These are phyloP conservation scores for Kickxella alabastrina DNA, from an alignment of 192 early-diverging fungal species.

Conservation along the genomic window DNA sequence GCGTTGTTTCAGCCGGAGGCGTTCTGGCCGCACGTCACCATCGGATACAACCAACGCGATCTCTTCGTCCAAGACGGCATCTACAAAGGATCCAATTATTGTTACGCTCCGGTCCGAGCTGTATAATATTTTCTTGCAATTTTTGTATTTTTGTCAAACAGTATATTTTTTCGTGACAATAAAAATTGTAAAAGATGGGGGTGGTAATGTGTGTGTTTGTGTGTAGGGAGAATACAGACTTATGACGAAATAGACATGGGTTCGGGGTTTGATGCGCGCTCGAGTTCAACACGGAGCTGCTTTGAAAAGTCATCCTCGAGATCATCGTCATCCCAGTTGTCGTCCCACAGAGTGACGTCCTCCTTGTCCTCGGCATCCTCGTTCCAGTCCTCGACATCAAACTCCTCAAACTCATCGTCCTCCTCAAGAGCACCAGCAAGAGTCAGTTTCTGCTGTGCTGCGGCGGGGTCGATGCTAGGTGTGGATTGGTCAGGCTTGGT, in stretches of 20 bases:
- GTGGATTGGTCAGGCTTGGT: conserved; percentile 11
- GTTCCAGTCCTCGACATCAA: conserved; percentile 82
- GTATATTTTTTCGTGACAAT: background rate
- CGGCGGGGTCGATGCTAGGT: background rate
- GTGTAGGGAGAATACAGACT: too few relatives aligned
- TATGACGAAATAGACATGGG: conserved; percentile 21
- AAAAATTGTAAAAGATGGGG: background rate
- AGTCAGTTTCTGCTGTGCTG: conserved; percentile 36
- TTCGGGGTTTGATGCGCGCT: conserved; percentile 29
- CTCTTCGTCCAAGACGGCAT: conserved; percentile 64
- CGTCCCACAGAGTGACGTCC: conserved; percentile 66
- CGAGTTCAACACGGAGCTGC: conserved; percentile 61
- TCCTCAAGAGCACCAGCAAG: conserved; percentile 73
- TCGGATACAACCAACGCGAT: conserved; percentile 63
- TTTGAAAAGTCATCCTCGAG: conserved; percentile 89
- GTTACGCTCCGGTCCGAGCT: conserved; percentile 53
- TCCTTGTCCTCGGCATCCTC: conserved; percentile 74
- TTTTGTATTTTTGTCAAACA: background rate
- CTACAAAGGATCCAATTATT: conserved; percentile 67
- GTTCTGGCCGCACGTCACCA: conserved; percentile 66
- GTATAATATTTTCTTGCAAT: background rate
- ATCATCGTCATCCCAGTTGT: conserved; percentile 92
- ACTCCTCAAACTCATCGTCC: conserved; percentile 96
- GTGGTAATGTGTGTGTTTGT: too few relatives aligned
- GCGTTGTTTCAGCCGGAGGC: conserved; percentile 63